Evolutionary conservation across 768 basidiomycete species (phyloP).

Genomic region (Tulasnella sp.): DNA sequence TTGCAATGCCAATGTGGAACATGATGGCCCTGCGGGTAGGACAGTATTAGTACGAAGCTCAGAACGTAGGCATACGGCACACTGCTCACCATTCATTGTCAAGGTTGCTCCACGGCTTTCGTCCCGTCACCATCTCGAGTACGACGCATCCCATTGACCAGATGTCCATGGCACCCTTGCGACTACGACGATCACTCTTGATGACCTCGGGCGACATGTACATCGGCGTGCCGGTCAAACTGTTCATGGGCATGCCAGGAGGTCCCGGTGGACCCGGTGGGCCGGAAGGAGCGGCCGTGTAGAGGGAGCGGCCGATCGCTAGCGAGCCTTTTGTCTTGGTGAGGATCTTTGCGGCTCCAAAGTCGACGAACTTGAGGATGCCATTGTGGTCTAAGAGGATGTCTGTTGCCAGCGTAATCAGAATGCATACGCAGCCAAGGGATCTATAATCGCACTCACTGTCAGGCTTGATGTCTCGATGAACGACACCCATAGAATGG

Average conservation of each 20-base stretch:
- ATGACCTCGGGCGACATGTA: constrained; percentile 99
- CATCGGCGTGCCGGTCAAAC: constrained; percentile 96
- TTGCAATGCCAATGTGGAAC: constrained; percentile 97
- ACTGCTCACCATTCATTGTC: constrained; percentile 87
- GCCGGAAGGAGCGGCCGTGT: constrained; percentile 23
- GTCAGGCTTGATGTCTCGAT: constrained; percentile 97
- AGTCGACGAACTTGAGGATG: constrained; percentile 94
- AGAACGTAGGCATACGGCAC: background rate
- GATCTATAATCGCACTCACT: constrained; percentile 45
- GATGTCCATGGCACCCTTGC: constrained; percentile 94
- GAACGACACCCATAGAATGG: constrained; percentile 84
- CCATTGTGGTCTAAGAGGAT: constrained; percentile 83
- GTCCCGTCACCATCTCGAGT: constrained; percentile 89
- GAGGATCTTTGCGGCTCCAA: constrained; percentile 93
- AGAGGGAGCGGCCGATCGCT: constrained; percentile 45
- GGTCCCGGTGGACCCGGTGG: constrained; percentile 19
- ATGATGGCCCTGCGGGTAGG: constrained; percentile 76
- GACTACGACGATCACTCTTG: constrained; percentile 79
- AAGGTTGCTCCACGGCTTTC: constrained; percentile 96
- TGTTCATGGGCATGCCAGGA: constrained; percentile 48
- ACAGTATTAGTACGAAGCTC: constrained; percentile 1
- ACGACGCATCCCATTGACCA: constrained; percentile 99
- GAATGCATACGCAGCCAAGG: background rate
- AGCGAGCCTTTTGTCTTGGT: constrained; percentile 79
- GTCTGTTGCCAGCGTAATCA: constrained; percentile 39